These are phyloP conservation scores for Pythium plurisporium DNA, from an alignment of 352 stramenopile species.

Conservation along the genomic window DNA sequence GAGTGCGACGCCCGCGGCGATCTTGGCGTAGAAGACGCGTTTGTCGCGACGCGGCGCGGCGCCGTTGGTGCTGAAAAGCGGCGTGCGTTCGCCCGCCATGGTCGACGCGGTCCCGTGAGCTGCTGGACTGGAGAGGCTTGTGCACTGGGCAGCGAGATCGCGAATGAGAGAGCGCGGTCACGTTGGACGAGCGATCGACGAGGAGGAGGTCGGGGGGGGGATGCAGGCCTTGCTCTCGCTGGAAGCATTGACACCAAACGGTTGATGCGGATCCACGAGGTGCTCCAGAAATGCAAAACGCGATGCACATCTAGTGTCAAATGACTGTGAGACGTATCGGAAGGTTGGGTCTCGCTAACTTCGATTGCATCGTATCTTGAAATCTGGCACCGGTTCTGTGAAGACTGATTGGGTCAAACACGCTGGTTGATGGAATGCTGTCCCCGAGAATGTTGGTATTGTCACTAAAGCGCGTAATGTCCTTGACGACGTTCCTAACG, in stretches of 20 bases:
- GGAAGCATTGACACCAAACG: constrained; percentile 5
- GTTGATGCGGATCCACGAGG: constrained; percentile 5
- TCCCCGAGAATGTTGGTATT: not conserved
- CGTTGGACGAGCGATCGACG: no score
- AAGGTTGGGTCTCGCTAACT: not conserved
- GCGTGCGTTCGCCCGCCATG: constrained; percentile 19
- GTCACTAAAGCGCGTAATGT: not conserved
- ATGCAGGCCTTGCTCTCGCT: not conserved
- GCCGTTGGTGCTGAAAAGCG: constrained; percentile 16
- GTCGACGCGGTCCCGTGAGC: not conserved
- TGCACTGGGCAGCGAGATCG: not conserved
- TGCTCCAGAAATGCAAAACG: constrained; percentile 1
- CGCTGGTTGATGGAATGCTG: not conserved
- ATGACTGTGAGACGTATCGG: no score
- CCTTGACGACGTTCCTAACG: not conserved
- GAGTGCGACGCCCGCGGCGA: constrained; percentile 11
- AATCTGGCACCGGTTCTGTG: not conserved
- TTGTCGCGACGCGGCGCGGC: constrained; percentile 3
- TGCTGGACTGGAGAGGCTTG: not conserved
- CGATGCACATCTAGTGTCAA: not conserved
- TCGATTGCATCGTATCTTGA: constrained; percentile 3
- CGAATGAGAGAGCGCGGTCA: no score
- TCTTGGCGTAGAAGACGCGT: constrained; percentile 17
- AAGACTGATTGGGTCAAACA: not conserved
- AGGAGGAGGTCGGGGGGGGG: not conserved